A percentile compares a stretch with the other conserved stretches of the same genome.
These are phyloP conservation scores for Magnolia changhungtana DNA, from an alignment of 164 flowering plant genomes.

Conservation along the genomic window DNA sequence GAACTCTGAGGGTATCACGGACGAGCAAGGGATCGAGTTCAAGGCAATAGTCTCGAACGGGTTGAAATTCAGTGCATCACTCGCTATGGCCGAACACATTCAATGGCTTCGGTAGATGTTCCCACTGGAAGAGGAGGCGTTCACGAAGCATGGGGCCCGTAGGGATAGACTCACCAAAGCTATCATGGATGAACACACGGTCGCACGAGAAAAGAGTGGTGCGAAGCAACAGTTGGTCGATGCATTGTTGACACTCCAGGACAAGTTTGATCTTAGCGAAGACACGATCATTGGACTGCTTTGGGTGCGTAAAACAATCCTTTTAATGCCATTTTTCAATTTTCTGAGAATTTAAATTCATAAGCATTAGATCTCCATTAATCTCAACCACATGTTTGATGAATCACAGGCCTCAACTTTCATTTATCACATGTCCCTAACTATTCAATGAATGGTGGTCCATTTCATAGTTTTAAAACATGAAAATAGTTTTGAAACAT, in stretches of 20 bases:
- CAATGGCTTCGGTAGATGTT: conserved; percentile 51
- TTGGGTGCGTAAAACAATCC: conserved; percentile 34
- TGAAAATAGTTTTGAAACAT: too few relatives aligned
- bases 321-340: not conserved
- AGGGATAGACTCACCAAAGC: conserved; percentile 38
- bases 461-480: too few relatives aligned
- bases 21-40: conserved; percentile 46
- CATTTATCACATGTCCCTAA: too few relatives aligned
- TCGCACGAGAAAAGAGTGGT: conserved; percentile 28
- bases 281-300: conserved; percentile 54
- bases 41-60: conserved; percentile 40
- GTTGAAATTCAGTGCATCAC: conserved; percentile 36
- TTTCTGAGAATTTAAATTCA: too few relatives aligned
- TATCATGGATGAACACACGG: conserved; percentile 59
- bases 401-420: too few relatives aligned
- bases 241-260: conserved; percentile 49
- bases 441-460: too few relatives aligned
- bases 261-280: conserved; percentile 47
- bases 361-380: too few relatives aligned
- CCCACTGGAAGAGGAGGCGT: conserved; percentile 38
- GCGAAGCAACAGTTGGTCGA: conserved; percentile 54
- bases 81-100: conserved; percentile 45
- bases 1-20: too few relatives aligned
- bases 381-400: too few relatives aligned
- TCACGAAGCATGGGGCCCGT: conserved; percentile 35